phyloP scores from a whole-genome alignment of 306 rosid species.

The Senna siamea region DNA sequence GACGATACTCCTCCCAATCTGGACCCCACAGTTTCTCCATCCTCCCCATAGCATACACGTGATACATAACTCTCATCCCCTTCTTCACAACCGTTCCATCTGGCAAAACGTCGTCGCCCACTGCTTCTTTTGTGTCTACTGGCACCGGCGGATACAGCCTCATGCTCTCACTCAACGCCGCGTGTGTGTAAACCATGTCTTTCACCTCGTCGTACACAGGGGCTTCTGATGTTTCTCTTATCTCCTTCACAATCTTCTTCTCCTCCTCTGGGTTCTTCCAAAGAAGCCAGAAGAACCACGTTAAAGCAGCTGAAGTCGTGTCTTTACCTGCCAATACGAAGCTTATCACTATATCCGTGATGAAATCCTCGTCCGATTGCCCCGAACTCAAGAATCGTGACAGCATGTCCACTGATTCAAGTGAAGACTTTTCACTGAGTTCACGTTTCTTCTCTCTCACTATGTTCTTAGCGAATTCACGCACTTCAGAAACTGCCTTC shows the following conservation, averaged over 20 bases:
- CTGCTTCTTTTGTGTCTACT: slow-evolving; percentile 43
- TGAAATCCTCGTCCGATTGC: slow-evolving; percentile 56
- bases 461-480: slow-evolving; percentile 47
- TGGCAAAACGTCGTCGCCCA: slow-evolving; percentile 57
- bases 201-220: slow-evolving; percentile 51
- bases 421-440: slow-evolving; percentile 30
- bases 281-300: slow-evolving; percentile 79
- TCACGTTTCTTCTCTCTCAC: slow-evolving; percentile 53
- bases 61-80: slow-evolving; percentile 61
- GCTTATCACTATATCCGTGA: slow-evolving; percentile 61
- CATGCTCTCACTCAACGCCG: slow-evolving; percentile 76
- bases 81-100: slow-evolving; percentile 67
- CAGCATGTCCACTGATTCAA: slow-evolving; percentile 51
- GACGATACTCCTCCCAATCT: slow-evolving; percentile 65
- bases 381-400: slow-evolving; percentile 61
- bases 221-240: slow-evolving; percentile 14
- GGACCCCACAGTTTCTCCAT: slow-evolving; percentile 63
- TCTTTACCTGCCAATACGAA: slow-evolving; percentile 69
- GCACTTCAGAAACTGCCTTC: slow-evolving; percentile 43
- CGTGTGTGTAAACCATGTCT: slow-evolving; percentile 68
- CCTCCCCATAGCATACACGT: slow-evolving; percentile 67
- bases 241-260: slow-evolving; percentile 43
- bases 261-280: slow-evolving; percentile 50
- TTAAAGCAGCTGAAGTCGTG: slow-evolving; percentile 60
- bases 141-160: slow-evolving; percentile 72